Evolutionary conservation across 768 basidiomycete genomes (phyloP).

Genomic region (Collybiopsis luxurians): DNA sequence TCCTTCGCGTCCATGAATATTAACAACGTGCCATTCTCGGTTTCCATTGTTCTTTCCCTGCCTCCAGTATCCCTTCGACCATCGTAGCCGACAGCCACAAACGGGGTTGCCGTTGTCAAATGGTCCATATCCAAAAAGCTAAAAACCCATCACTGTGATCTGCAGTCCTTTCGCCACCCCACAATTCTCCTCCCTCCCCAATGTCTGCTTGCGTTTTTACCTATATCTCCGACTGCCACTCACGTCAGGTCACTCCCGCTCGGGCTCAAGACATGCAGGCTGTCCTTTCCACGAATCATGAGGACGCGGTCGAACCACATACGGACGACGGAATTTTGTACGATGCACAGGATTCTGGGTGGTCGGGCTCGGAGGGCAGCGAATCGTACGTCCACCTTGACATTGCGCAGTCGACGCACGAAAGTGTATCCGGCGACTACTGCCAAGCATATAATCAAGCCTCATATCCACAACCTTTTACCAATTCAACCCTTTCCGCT

Average conservation of each 20-base stretch:
- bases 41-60: constrained; percentile 5
- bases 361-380: background rate
- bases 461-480: background rate
- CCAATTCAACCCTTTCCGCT: background rate
- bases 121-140: background rate
- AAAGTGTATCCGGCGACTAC: background rate
- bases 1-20: constrained; percentile 2
- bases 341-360: background rate
- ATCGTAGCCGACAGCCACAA: background rate
- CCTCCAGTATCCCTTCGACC: background rate
- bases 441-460: background rate
- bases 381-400: background rate
- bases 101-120: constrained; percentile 9
- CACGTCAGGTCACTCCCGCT: background rate
- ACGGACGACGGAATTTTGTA: background rate
- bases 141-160: background rate
- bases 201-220: background rate
- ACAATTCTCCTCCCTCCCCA: background rate
- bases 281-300: background rate
- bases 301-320: background rate
- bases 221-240: background rate
- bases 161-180: background rate
- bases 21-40: constrained; percentile 7
- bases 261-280: background rate
- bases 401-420: background rate